Percentiles rank a stretch among this genome's conserved stretches.
Evolutionary conservation across 352 stramenopile species (phyloP).

Genomic region (Globisporangium spinosum): DNA sequence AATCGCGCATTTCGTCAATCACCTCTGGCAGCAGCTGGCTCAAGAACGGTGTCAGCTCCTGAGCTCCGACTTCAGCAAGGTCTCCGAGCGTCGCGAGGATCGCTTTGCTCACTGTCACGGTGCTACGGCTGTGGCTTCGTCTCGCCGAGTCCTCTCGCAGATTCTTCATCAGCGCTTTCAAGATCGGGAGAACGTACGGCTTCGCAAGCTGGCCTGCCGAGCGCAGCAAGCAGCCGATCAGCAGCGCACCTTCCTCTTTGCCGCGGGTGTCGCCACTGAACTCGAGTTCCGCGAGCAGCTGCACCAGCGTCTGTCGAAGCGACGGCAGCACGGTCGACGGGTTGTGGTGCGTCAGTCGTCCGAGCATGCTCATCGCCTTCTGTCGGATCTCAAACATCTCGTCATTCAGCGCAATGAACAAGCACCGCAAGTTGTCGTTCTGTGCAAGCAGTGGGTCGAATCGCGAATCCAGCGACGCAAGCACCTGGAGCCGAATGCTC

Average conservation of each 20-base stretch:
- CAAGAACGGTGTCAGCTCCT: conserved; percentile 80
- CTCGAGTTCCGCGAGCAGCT: conserved; percentile 83
- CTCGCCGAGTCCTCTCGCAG: conserved; percentile 74
- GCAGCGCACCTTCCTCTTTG: conserved; percentile 78
- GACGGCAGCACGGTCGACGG: conserved; percentile 77
- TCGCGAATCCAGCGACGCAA: conserved; percentile 74
- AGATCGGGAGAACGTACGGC: conserved; percentile 82
- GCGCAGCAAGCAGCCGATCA: conserved; percentile 76
- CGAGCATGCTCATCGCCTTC: conserved; percentile 85
- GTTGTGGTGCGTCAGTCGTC: conserved; percentile 82
- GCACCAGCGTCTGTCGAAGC: conserved; percentile 79
- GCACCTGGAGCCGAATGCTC: conserved; percentile 76
- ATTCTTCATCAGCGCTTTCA: conserved; percentile 87
- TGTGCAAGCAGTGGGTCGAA: conserved; percentile 79
- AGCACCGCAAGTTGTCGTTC: conserved; percentile 79
- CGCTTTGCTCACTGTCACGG: conserved; percentile 77
- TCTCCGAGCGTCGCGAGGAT: conserved; percentile 82
- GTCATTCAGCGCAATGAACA: conserved; percentile 88
- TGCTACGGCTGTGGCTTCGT: conserved; percentile 69
- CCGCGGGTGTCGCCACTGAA: conserved; percentile 78
- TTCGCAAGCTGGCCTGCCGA: conserved; percentile 77
- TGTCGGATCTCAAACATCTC: conserved; percentile 87
- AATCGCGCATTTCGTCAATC: conserved; percentile 84
- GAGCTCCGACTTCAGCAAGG: conserved; percentile 69
- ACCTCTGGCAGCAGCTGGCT: conserved; percentile 83